These are phyloP conservation scores for Ambrosiella xylebori DNA, from an alignment of 2,329 filamentous ascomycete genomes.

Conservation along the genomic window DNA sequence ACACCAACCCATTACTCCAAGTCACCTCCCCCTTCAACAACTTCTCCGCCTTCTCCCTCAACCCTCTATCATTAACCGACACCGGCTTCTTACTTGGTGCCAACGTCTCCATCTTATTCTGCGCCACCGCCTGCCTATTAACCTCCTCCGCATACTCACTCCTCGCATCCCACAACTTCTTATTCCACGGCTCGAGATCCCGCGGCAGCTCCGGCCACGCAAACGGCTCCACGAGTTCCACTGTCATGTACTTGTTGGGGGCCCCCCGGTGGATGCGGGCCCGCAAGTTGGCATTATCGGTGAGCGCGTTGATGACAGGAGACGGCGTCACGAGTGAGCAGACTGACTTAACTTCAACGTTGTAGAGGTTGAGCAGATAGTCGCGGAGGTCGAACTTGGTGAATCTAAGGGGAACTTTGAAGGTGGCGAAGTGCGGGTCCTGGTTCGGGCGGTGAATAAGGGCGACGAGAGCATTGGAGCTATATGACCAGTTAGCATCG, in stretches of 20 bases:
- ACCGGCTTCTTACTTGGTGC: constrained; percentile 17
- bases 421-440: constrained; percentile 68
- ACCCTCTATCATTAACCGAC: constrained; percentile 25
- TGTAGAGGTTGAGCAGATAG: constrained; percentile 80
- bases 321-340: constrained; percentile 41
- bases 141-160: constrained; percentile 27
- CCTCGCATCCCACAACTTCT: constrained; percentile 37
- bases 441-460: constrained; percentile 56
- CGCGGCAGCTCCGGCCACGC: constrained; percentile 61
- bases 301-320: constrained; percentile 29
- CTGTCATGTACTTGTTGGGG: constrained; percentile 81
- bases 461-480: constrained; percentile 65
- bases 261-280: constrained; percentile 41
- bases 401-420: constrained; percentile 78
- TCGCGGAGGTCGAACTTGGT: constrained; percentile 94
- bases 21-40: constrained; percentile 41
- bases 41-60: constrained; percentile 44
- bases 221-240: constrained; percentile 76
- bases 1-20: constrained; percentile 36
- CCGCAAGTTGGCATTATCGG: constrained; percentile 24
- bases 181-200: constrained; percentile 47
- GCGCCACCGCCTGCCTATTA: constrained; percentile 17
- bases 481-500: constrained; percentile 21
- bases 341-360: constrained; percentile 52
- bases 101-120: constrained; percentile 5